Evolutionary conservation across 176 grass and related monocot species (phyloP).

Genomic region (Eragrostis nindensis): DNA sequence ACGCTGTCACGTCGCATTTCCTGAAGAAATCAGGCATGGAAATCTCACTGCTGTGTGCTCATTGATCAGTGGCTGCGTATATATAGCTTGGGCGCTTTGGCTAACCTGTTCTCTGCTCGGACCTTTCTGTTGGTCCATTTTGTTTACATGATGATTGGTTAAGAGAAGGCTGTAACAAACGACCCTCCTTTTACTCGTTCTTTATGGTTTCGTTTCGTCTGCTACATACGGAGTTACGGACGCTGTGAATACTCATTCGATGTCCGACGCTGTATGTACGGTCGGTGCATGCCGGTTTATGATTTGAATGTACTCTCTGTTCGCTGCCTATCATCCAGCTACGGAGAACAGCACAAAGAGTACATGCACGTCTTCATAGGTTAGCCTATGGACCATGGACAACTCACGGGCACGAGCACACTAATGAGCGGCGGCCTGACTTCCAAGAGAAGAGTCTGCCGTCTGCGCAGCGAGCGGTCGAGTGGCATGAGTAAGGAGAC

Average conservation of each 20-base stretch:
- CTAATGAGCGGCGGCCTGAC: not conserved
- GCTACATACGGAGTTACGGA: no score
- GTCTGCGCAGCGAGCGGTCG: not conserved
- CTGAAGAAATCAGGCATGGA: slow-evolving; percentile 19
- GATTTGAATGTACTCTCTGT: not conserved
- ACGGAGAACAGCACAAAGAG: not conserved
- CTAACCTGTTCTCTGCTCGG: not conserved
- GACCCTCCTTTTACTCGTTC: not conserved
- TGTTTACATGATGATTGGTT: not conserved
- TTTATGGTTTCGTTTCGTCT: no score
- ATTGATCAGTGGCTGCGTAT: not conserved
- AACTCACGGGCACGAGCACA: slow-evolving; percentile 5
- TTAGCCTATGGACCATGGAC: not conserved
- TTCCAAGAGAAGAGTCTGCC: not conserved
- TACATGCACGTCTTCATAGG: slow-evolving; percentile 26
- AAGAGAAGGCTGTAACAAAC: not conserved
- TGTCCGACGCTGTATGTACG: not conserved
- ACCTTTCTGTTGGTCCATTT: not conserved
- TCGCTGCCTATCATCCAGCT: slow-evolving; percentile 17
- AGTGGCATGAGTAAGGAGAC: not conserved
- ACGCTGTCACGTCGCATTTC: not conserved
- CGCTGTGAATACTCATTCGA: not conserved
- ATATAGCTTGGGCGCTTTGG: not conserved
- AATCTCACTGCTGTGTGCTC: not conserved
- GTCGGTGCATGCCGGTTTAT: not conserved